Evolutionary conservation across 345 rosid species (phyloP).

Genomic region (Eucalyptus lansdowneana): DNA sequence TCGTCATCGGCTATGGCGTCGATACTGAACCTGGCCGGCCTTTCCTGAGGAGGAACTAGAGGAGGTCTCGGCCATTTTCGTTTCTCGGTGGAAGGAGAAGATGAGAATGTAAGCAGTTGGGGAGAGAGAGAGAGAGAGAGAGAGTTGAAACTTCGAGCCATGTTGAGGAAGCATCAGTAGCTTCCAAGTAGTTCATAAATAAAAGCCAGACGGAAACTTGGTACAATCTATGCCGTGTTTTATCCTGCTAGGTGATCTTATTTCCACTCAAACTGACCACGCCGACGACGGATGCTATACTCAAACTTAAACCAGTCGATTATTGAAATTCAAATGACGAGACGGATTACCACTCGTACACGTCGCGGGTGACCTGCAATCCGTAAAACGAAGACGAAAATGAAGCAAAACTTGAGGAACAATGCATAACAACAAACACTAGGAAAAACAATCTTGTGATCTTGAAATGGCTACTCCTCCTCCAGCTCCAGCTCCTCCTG

Average conservation of each 20-base stretch:
- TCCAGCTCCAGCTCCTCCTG: neutral
- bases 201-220: neutral
- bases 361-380: neutral
- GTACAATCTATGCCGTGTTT: neutral
- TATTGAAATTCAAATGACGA: neutral
- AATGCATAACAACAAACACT: neutral
- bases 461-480: neutral
- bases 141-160: neutral
- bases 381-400: too few species aligned
- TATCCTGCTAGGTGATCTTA: neutral
- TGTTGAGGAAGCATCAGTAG: neutral
- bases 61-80: neutral
- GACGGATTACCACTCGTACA: neutral
- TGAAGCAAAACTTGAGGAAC: neutral
- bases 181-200: neutral
- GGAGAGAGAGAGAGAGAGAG: neutral
- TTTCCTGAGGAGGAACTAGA: neutral
- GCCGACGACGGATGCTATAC: neutral
- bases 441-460: neutral
- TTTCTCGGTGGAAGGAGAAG: neutral
- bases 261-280: neutral
- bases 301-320: neutral
- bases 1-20: neutral
- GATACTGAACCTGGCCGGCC: neutral
- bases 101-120: neutral